phyloP scores from a whole-genome alignment of 2,329 filamentous ascomycete genomes.

The Cucurbitaria berberidis region DNA sequence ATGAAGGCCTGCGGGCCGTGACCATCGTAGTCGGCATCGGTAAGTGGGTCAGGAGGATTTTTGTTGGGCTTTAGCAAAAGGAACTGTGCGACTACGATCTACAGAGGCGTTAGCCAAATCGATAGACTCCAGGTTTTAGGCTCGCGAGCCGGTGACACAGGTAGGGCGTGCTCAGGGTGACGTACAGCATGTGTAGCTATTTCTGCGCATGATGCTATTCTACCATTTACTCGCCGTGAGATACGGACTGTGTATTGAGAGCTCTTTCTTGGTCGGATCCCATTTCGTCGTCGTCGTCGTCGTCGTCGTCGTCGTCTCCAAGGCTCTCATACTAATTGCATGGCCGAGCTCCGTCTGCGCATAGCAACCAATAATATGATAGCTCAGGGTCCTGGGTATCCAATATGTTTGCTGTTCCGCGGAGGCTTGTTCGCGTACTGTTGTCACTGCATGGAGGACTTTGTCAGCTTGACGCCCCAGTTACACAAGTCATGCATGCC shows the following conservation, averaged over 20 bases:
- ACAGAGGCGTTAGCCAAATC: slow-evolving; percentile 11
- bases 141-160: slow-evolving; percentile 9
- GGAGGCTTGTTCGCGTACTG: slow-evolving; percentile 58
- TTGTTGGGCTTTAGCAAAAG: slow-evolving; percentile 47
- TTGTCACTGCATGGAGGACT: slow-evolving; percentile 42
- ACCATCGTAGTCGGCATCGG: slow-evolving; percentile 44
- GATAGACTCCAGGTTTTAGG: slow-evolving; percentile 10
- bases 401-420: slow-evolving; percentile 57
- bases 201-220: slow-evolving; percentile 60
- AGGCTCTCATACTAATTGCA: slow-evolving; percentile 59
- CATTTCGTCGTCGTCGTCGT: slow-evolving; percentile 56
- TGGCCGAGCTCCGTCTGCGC: slow-evolving; percentile 61
- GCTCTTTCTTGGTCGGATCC: slow-evolving; percentile 54
- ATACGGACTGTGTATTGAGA: slow-evolving; percentile 59
- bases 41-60: slow-evolving; percentile 18
- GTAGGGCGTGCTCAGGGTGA: slow-evolving; percentile 4
- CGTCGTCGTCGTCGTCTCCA: slow-evolving; percentile 57
- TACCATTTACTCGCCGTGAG: slow-evolving; percentile 63
- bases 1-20: slow-evolving; percentile 61
- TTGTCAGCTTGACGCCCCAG: slow-evolving; percentile 25
- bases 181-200: slow-evolving; percentile 60
- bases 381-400: slow-evolving; percentile 57
- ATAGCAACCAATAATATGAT: slow-evolving; percentile 60
- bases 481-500: slow-evolving; percentile 21
- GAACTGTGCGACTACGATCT: slow-evolving; percentile 61